Conservation (phyloP, 2,329 filamentous ascomycete species). For the Salinomyces thailandicus region DNA sequence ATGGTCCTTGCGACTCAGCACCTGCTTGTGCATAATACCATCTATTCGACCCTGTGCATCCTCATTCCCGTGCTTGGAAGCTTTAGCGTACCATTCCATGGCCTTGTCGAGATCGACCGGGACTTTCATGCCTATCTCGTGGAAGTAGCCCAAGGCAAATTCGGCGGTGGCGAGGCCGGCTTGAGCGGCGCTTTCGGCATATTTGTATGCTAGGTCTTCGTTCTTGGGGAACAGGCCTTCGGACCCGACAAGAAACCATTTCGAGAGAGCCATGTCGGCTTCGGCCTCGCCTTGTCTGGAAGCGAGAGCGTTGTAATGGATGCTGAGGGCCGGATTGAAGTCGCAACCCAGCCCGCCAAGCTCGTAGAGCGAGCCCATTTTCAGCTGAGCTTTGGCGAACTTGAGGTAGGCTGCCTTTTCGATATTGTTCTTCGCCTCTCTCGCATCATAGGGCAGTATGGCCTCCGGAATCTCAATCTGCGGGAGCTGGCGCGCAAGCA, state of each 20-base stretch:
- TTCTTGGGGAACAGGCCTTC: slow-evolving; percentile 91
- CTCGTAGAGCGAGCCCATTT: slow-evolving; percentile 95
- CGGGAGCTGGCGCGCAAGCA: slow-evolving; percentile 80
- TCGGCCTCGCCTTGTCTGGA: slow-evolving; percentile 87
- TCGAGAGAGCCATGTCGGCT: slow-evolving; percentile 90
- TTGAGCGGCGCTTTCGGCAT: slow-evolving; percentile 75
- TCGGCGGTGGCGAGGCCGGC: slow-evolving; percentile 79
- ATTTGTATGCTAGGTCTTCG: slow-evolving; percentile 83
- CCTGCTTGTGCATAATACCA: slow-evolving; percentile 67
- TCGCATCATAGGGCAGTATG: slow-evolving; percentile 60
- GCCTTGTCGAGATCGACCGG: slow-evolving; percentile 75
- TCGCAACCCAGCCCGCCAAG: slow-evolving; percentile 88
- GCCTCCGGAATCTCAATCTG: slow-evolving; percentile 71
- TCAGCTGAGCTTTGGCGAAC: slow-evolving; percentile 90
- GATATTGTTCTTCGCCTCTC: slow-evolving; percentile 71
- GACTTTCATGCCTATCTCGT: slow-evolving; percentile 90
- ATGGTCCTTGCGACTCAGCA: slow-evolving; percentile 77
- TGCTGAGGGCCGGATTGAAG: slow-evolving; percentile 81
- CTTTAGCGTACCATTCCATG: slow-evolving; percentile 79
- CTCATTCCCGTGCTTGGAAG: slow-evolving; percentile 81
- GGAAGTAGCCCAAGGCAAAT: slow-evolving; percentile 94
- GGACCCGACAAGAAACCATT: slow-evolving; percentile 96
- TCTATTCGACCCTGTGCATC: slow-evolving; percentile 77
- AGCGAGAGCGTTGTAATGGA: slow-evolving; percentile 92
- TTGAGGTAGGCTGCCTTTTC: slow-evolving; percentile 94